These are phyloP conservation scores for Paradendryphiella salina DNA, from an alignment of 2,329 filamentous ascomycete species.

Conservation along the genomic window DNA sequence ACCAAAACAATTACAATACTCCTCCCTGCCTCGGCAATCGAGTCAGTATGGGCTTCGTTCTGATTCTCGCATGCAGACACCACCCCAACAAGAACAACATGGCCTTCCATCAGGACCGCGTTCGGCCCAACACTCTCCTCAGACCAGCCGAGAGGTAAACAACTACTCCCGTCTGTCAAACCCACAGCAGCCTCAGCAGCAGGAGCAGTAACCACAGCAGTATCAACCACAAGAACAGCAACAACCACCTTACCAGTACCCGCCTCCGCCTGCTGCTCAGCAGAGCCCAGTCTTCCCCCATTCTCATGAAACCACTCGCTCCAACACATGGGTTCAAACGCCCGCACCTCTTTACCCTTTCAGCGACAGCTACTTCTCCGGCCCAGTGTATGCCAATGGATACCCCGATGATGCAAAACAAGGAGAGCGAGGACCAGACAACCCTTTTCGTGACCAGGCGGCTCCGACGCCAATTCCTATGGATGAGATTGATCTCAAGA, in stretches of 20 bases:
- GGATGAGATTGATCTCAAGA: constrained; percentile 35
- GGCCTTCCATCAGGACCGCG: constrained; percentile 16
- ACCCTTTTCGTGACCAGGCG: constrained; percentile 23
- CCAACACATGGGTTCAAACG: constrained; percentile 38
- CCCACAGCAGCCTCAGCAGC: constrained; percentile 13
- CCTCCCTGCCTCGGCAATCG: constrained; percentile 13
- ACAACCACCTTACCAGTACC: constrained; percentile 12
- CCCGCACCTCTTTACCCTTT: constrained; percentile 27
- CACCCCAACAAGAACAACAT: constrained; percentile 21
- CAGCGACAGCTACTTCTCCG: constrained; percentile 27
- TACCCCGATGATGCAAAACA: constrained; percentile 34
- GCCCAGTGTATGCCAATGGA: constrained; percentile 29
- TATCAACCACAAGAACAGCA: constrained; percentile 10
- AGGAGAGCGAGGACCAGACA: constrained; percentile 23
- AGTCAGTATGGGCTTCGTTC: constrained; percentile 15
- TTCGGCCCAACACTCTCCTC: constrained; percentile 8
- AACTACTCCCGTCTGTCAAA: constrained; percentile 11
- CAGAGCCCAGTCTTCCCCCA: constrained; percentile 13
- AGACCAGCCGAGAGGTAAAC: constrained; percentile 11
- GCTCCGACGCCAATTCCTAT: constrained; percentile 19
- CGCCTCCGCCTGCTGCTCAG: constrained; percentile 9
- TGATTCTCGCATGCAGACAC: constrained; percentile 20
- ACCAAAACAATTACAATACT: constrained; percentile 19
- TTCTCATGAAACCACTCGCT: constrained; percentile 32
- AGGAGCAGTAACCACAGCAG: constrained; percentile 11